Conservation (phyloP, 768 basidiomycete species). For the Agrocybe pediades region DNA sequence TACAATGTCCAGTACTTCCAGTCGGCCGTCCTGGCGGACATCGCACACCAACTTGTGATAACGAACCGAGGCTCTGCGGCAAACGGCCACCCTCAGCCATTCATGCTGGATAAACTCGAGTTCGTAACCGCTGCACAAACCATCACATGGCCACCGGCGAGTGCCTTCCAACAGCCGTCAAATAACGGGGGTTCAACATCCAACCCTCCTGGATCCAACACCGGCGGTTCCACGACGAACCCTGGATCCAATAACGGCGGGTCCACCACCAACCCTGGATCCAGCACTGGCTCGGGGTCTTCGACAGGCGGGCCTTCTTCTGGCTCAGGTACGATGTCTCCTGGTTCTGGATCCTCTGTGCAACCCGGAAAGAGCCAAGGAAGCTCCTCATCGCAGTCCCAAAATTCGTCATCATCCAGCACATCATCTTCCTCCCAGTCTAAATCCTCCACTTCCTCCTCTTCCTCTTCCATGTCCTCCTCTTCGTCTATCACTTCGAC, state of each 20-base stretch:
- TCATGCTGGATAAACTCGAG: slow-evolving; percentile 15
- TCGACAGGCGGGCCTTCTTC: not conserved
- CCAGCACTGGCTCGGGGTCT: not conserved
- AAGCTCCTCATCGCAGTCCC: no score
- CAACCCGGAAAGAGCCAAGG: no score
- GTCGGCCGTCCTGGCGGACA: slow-evolving; percentile 4
- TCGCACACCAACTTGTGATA: slow-evolving; percentile 12
- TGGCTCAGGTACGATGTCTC: not conserved
- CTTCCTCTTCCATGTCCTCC: no score
- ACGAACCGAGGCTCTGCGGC: slow-evolving; percentile 13
- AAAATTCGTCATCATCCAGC: not conserved
- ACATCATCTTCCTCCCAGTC: not conserved
- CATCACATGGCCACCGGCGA: slow-evolving; percentile 1
- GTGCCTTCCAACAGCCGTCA: slow-evolving; percentile 1
- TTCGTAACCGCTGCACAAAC: slow-evolving; percentile 1
- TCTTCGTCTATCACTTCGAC: not conserved
- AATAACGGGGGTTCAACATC: not conserved
- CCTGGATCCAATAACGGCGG: not conserved
- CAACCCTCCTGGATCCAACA: not conserved
- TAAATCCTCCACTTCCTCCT: no score
- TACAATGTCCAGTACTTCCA: slow-evolving; percentile 12
- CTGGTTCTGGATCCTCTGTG: not conserved
- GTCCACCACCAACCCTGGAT: not conserved
- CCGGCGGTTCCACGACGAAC: no score
- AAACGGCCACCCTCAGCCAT: slow-evolving; percentile 9